phyloP scores from a whole-genome alignment of 192 early-diverging fungal genomes.

The Rhizophagus clarus region DNA sequence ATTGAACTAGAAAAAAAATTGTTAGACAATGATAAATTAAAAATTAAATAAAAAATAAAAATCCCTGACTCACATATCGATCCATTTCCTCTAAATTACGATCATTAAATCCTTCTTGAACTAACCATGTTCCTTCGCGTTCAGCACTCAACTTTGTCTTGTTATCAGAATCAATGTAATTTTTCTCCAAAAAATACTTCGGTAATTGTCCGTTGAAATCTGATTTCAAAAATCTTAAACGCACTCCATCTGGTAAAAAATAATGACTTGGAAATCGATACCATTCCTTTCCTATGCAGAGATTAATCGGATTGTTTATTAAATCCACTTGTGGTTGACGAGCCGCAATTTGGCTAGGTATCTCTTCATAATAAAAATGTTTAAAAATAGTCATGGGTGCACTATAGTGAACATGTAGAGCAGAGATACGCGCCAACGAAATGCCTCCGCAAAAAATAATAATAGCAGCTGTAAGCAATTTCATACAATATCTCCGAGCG shows the following conservation, averaged over 20 bases:
- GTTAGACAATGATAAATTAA: neutral
- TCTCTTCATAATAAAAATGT: conserved; percentile 40
- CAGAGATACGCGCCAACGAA: conserved; percentile 70
- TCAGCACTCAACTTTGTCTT: neutral
- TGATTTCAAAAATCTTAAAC: conserved; percentile 70
- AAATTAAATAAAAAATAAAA: conserved; percentile 7
- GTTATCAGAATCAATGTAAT: conserved; percentile 15
- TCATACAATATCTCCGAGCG: neutral
- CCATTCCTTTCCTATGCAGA: conserved; percentile 96
- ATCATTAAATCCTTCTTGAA: conserved; percentile 67
- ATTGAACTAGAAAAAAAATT: conserved; percentile 42
- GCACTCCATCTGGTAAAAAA: conserved; percentile 75
- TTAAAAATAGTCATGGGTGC: conserved; percentile 73
- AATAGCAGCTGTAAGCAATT: conserved; percentile 5
- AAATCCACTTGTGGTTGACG: conserved; percentile 36
- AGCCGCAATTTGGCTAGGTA: conserved; percentile 35
- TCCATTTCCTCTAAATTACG: conserved; percentile 61
- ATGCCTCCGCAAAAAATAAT: conserved; percentile 51
- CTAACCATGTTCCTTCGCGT: conserved; percentile 37
- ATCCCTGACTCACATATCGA: conserved; percentile 54
- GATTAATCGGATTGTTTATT: conserved; percentile 30
- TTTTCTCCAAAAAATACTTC: conserved; percentile 67
- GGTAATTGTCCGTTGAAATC: conserved; percentile 84
- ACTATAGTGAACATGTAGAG: conserved; percentile 70
- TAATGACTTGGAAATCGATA: conserved; percentile 92